Percentiles rank a stretch among this genome's conserved stretches.
Conservation (phyloP, 768 basidiomycete genomes). For the Fomitopsis serialis region DNA sequence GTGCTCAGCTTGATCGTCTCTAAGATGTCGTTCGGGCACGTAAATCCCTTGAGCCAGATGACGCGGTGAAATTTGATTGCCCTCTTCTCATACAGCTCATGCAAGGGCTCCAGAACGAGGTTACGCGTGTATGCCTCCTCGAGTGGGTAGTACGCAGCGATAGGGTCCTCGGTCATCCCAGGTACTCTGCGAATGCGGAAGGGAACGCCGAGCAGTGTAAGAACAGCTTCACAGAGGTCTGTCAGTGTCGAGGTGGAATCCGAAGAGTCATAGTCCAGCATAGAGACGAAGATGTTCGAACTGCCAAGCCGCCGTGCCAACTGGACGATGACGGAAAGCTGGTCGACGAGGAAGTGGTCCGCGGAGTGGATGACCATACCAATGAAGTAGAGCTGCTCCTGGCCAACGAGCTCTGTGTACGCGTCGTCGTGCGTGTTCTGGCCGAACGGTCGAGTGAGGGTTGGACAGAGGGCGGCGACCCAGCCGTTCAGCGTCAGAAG, state of each 20-base stretch:
- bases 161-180: slow-evolving; percentile 86
- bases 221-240: slow-evolving; percentile 92
- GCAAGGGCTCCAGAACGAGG: slow-evolving; percentile 83
- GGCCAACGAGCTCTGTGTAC: slow-evolving; percentile 82
- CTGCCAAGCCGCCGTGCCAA: slow-evolving; percentile 88
- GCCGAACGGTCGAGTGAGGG: slow-evolving; percentile 89
- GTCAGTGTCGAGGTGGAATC: slow-evolving; percentile 94
- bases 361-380: slow-evolving; percentile 96
- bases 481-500: slow-evolving; percentile 95
- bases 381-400: slow-evolving; percentile 87
- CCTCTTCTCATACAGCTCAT: slow-evolving; percentile 72
- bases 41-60: slow-evolving; percentile 98
- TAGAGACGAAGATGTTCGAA: slow-evolving; percentile 89
- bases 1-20: slow-evolving; percentile 91
- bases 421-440: slow-evolving; percentile 81
- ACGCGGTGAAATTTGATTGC: slow-evolving; percentile 85
- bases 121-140: slow-evolving; percentile 96
- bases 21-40: slow-evolving; percentile 96
- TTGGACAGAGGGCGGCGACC: slow-evolving; percentile 95
- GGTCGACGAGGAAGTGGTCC: slow-evolving; percentile 98
- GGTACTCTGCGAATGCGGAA: slow-evolving; percentile 91
- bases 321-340: slow-evolving; percentile 96
- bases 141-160: slow-evolving; percentile 88
- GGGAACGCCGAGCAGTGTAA: slow-evolving; percentile 88
- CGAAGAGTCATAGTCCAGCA: slow-evolving; percentile 94